Evolutionary conservation across 805 yeast species (phyloP).

Genomic region (Lachancea sp.): DNA sequence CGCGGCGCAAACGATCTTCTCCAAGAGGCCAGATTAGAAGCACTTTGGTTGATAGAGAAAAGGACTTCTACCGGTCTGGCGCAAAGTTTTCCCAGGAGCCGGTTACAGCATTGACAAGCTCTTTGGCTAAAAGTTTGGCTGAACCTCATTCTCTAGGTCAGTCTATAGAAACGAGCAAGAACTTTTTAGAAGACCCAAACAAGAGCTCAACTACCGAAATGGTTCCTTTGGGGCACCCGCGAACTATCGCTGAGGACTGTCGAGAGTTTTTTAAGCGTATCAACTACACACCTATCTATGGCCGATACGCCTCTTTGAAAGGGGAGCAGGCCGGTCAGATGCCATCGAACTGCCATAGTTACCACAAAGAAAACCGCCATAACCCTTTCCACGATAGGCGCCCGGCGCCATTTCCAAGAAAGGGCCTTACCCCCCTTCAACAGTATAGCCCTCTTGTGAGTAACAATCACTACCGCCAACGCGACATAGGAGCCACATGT

Average conservation of each 20-base stretch:
- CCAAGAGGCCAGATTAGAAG: neutral
- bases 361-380: constrained; percentile 1
- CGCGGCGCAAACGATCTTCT: neutral
- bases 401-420: neutral
- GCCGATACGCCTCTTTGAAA: neutral
- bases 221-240: too few relatives aligned
- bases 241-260: neutral
- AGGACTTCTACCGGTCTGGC: neutral
- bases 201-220: too few relatives aligned
- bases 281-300: neutral
- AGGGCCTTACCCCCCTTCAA: neutral
- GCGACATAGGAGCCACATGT: neutral
- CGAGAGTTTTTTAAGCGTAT: neutral
- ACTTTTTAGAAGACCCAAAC: too few relatives aligned
- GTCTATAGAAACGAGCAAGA: too few relatives aligned
- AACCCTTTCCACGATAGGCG: constrained; percentile 1
- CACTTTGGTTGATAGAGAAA: neutral
- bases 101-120: too few relatives aligned
- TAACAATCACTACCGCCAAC: neutral
- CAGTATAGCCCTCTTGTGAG: neutral
- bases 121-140: too few relatives aligned
- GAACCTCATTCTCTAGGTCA: too few relatives aligned
- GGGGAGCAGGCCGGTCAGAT: neutral
- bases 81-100: too few relatives aligned
- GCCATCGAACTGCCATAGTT: neutral